These are phyloP conservation scores for Diaporthe sp. DNA, from an alignment of 2,329 filamentous ascomycete genomes.

Conservation along the genomic window DNA sequence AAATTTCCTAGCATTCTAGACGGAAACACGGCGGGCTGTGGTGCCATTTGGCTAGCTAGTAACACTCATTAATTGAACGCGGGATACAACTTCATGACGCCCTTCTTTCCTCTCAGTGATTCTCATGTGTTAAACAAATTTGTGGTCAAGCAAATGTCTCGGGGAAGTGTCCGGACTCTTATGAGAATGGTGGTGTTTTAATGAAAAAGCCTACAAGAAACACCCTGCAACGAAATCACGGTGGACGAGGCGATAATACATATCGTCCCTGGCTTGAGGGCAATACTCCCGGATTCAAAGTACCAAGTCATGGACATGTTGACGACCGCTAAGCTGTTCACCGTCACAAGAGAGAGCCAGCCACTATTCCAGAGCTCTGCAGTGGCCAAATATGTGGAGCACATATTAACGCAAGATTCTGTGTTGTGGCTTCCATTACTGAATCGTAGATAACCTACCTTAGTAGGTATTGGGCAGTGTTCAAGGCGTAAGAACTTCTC, in stretches of 20 bases:
- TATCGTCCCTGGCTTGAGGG: no score
- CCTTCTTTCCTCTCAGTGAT: background rate
- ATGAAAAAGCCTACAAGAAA: background rate
- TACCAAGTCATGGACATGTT: no score
- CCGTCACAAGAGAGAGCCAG: no score
- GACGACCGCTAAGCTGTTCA: no score
- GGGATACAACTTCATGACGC: background rate
- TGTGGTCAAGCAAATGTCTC: background rate
- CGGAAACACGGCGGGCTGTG: background rate
- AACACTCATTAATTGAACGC: background rate
- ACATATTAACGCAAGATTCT: background rate
- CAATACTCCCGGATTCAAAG: no score
- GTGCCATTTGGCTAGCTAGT: background rate
- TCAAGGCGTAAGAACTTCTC: background rate
- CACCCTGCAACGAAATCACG: background rate
- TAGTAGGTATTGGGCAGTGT: background rate
- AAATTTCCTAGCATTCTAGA: background rate
- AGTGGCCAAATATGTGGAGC: no score
- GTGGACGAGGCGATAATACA: background rate
- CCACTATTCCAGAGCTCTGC: no score
- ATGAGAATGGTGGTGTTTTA: background rate
- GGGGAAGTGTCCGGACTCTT: background rate
- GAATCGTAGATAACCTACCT: no score
- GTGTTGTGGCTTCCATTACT: background rate
- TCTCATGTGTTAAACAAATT: background rate